phyloP scores from a whole-genome alignment of 495 filamentous ascomycete genomes.

The Neurospora sp. region DNA sequence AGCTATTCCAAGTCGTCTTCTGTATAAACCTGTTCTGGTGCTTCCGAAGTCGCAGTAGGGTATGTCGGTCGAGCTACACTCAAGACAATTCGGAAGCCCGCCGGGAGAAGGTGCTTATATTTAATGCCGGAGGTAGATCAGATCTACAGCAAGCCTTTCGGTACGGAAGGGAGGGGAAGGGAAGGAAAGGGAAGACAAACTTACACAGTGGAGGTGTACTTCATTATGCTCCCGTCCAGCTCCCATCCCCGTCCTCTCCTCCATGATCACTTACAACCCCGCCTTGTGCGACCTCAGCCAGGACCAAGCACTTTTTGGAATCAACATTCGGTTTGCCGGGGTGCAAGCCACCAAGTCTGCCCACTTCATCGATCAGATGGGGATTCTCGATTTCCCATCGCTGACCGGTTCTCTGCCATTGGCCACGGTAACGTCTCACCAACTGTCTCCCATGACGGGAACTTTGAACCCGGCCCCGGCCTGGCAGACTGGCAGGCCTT shows the following conservation, averaged over 20 bases:
- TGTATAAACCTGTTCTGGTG: not conserved
- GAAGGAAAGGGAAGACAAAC: not conserved
- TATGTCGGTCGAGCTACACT: not conserved
- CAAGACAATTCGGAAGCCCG: not conserved
- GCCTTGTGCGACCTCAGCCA: not conserved
- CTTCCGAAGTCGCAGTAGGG: not conserved
- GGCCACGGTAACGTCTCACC: not conserved
- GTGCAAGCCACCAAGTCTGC: not conserved
- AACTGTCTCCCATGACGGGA: not conserved
- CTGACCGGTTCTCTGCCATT: not conserved
- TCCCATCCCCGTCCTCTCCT: not conserved
- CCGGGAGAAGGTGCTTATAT: not conserved
- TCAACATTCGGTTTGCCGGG: not conserved
- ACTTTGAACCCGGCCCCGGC: not conserved
- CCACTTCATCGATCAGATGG: not conserved
- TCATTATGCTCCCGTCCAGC: not conserved
- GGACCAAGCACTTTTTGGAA: not conserved
- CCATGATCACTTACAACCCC: not conserved
- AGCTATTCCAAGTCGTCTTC: no score
- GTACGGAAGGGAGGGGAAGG: not conserved
- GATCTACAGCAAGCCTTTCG: not conserved
- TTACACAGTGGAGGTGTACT: not conserved
- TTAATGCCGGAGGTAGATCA: not conserved
- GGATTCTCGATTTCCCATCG: not conserved
- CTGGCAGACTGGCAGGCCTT: not conserved